Evolutionary conservation across 495 filamentous ascomycete genomes (phyloP).

Genomic region (Polyplosphaeria fusca): DNA sequence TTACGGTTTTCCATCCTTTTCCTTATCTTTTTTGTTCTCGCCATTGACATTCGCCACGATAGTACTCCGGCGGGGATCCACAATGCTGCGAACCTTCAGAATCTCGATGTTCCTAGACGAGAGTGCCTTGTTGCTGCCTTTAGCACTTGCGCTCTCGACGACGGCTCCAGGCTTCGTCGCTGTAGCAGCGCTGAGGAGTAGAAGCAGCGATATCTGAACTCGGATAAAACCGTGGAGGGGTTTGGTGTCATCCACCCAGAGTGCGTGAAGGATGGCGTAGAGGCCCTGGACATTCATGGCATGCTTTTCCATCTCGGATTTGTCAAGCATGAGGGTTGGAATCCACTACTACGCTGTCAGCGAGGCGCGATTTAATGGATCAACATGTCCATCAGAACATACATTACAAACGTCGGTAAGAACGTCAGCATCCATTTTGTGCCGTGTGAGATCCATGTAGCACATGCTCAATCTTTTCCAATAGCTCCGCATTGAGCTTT

Average conservation of each 20-base stretch:
- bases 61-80: neutral
- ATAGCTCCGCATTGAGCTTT: too few species aligned
- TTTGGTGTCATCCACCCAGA: slow-evolving; percentile 13
- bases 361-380: neutral
- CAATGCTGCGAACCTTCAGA: neutral
- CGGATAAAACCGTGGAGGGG: slow-evolving; percentile 9
- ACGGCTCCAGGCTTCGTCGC: slow-evolving; percentile 15
- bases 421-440: slow-evolving; percentile 8
- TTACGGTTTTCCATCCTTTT: too few species aligned
- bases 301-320: slow-evolving; percentile 10
- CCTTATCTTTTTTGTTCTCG: slow-evolving; percentile 19
- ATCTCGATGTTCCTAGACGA: slow-evolving; percentile 14
- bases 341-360: slow-evolving; percentile 6
- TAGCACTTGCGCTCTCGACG: slow-evolving; percentile 10
- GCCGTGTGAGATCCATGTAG: slow-evolving; percentile 3
- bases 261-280: slow-evolving; percentile 14
- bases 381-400: neutral
- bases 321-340: slow-evolving; percentile 9
- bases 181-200: slow-evolving; percentile 16
- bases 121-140: slow-evolving; percentile 9
- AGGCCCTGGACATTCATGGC: slow-evolving; percentile 14
- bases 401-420: slow-evolving; percentile 15
- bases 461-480: too few species aligned
- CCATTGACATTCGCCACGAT: slow-evolving; percentile 15
- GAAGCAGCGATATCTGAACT: slow-evolving; percentile 14